Evolutionary conservation across 768 basidiomycete species (phyloP).

Genomic region (Mycena floridula): DNA sequence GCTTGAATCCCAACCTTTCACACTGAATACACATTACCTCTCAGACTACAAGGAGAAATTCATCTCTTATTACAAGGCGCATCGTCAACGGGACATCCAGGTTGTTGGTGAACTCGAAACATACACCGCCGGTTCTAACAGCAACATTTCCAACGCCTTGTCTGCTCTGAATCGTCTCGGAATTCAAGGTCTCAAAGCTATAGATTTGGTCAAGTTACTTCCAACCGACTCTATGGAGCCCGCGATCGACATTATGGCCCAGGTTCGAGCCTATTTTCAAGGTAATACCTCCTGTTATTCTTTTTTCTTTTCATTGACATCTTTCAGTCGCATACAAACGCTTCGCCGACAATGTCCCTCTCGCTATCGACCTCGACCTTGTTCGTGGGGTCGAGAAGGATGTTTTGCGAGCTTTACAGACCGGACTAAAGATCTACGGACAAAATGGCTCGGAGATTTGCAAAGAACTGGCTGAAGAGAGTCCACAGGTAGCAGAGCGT

Average conservation of each 20-base stretch:
- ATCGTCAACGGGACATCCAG: neutral
- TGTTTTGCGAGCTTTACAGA: slow-evolving; percentile 37
- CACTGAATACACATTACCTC: slow-evolving; percentile 16
- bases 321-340: slow-evolving; percentile 52
- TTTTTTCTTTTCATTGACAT: slow-evolving; percentile 2
- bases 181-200: slow-evolving; percentile 27
- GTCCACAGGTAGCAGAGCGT: slow-evolving; percentile 30
- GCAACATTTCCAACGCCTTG: slow-evolving; percentile 25
- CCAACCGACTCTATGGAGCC: slow-evolving; percentile 47
- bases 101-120: neutral
- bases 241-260: slow-evolving; percentile 61
- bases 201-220: slow-evolving; percentile 44
- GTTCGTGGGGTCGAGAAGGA: slow-evolving; percentile 44
- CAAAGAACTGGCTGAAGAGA: slow-evolving; percentile 46
- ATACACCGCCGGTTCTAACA: neutral
- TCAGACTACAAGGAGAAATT: slow-evolving; percentile 26
- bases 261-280: slow-evolving; percentile 71
- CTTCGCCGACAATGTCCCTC: slow-evolving; percentile 49
- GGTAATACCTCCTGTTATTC: slow-evolving; percentile 30
- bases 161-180: slow-evolving; percentile 32
- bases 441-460: slow-evolving; percentile 40
- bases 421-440: slow-evolving; percentile 47
- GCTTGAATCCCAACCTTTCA: slow-evolving; percentile 21
- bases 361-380: slow-evolving; percentile 50
- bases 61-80: slow-evolving; percentile 17